phyloP scores from a whole-genome alignment of 106 monocot genomes.

The Phalaenopsis aphrodite region DNA sequence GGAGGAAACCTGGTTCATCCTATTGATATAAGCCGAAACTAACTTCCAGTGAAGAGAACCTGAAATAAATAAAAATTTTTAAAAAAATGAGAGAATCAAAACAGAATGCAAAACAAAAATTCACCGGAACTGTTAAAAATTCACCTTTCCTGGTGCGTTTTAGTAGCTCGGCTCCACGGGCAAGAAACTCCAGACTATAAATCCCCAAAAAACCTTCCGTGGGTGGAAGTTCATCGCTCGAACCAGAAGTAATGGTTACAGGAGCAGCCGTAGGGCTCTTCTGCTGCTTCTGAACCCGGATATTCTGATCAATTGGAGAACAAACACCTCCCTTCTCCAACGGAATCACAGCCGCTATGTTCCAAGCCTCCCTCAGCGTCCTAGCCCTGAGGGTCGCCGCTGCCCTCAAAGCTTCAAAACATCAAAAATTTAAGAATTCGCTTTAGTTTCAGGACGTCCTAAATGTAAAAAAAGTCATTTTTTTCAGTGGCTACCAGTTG shows the following conservation, averaged over 20 bases:
- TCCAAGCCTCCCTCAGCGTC: constrained; percentile 94
- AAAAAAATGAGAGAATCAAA: not conserved
- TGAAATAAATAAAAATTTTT: constrained; percentile 9
- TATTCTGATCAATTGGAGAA: constrained; percentile 8
- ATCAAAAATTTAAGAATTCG: not conserved
- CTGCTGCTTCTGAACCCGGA: constrained; percentile 12
- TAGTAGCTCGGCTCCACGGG: constrained; percentile 76
- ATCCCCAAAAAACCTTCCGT: constrained; percentile 63
- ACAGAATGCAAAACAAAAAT: not conserved
- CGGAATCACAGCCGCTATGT: constrained; percentile 86
- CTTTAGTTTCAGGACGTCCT: not conserved
- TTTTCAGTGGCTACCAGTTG: constrained; percentile 42
- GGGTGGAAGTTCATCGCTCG: constrained; percentile 33
- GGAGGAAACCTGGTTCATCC: constrained; percentile 46
- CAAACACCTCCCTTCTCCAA: constrained; percentile 59
- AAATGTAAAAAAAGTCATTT: not conserved
- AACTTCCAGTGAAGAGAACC: constrained; percentile 86
- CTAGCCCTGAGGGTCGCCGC: constrained; percentile 87
- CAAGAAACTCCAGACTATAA: constrained; percentile 73
- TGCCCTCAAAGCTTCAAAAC: constrained; percentile 61
- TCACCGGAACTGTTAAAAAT: not conserved
- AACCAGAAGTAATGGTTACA: constrained; percentile 14
- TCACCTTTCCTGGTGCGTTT: constrained; percentile 90
- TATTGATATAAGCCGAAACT: constrained; percentile 78
- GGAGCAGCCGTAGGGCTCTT: constrained; percentile 13